Evolutionary conservation across 345 rosid genomes (phyloP).

Genomic region (Salix viminalis): DNA sequence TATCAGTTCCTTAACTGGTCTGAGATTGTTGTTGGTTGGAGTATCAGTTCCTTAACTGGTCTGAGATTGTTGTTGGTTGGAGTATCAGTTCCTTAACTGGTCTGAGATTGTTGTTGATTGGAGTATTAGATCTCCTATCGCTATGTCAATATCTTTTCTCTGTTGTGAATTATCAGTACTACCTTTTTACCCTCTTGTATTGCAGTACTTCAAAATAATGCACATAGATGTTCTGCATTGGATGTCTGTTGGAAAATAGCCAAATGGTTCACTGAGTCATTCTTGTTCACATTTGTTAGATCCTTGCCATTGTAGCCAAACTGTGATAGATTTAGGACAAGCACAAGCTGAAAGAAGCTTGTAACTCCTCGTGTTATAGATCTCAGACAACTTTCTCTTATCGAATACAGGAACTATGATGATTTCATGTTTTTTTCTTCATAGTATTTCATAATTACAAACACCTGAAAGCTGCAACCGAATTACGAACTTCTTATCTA

Average conservation of each 20-base stretch:
- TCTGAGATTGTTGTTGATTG: neutral
- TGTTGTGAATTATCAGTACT: neutral
- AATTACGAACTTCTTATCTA: constrained; percentile 1
- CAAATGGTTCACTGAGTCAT: neutral
- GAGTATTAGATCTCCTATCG: neutral
- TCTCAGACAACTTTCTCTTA: too few relatives aligned
- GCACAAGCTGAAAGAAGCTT: neutral
- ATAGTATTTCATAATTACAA: too few relatives aligned
- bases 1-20: too few relatives aligned
- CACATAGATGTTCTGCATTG: neutral
- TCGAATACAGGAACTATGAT: too few relatives aligned
- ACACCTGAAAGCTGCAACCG: neutral
- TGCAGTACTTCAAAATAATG: neutral
- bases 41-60: neutral
- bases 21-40: neutral
- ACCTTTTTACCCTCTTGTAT: too few relatives aligned
- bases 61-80: too few relatives aligned
- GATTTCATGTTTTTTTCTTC: too few relatives aligned
- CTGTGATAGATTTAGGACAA: neutral
- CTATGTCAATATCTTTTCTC: neutral
- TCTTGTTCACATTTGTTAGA: neutral
- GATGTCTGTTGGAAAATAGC: neutral
- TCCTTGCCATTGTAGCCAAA: neutral
- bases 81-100: too few relatives aligned
- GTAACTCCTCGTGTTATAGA: neutral